These are phyloP conservation scores for Podospora bellae-mahoneyi DNA, from an alignment of 495 filamentous ascomycete species.

Conservation along the genomic window DNA sequence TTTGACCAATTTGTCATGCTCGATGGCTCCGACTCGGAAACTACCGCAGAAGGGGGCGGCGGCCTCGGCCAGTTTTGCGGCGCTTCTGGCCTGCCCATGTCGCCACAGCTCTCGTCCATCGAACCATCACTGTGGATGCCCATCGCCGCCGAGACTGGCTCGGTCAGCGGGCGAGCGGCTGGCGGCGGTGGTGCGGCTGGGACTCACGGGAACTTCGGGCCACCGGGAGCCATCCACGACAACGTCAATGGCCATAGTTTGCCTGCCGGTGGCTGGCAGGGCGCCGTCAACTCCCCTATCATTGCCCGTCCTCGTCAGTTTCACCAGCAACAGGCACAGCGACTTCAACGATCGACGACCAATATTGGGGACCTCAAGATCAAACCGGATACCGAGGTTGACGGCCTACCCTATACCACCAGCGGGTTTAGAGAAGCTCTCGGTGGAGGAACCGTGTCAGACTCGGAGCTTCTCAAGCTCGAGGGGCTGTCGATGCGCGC, in stretches of 20 bases:
- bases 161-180: neutral
- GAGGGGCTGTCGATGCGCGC: constrained; percentile 47
- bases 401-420: constrained; percentile 12
- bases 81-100: constrained; percentile 18
- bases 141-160: neutral
- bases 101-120: constrained; percentile 20
- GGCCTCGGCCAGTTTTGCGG: constrained; percentile 21
- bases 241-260: neutral
- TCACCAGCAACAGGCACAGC: constrained; percentile 8
- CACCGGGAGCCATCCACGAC: neutral
- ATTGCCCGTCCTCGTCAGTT: neutral
- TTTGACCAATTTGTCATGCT: constrained; percentile 49
- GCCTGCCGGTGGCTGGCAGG: constrained; percentile 4
- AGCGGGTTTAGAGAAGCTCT: constrained; percentile 17
- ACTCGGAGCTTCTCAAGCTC: constrained; percentile 46
- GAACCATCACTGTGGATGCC: neutral
- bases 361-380: constrained; percentile 2
- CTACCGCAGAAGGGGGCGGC: constrained; percentile 18
- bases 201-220: neutral
- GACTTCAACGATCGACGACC: constrained; percentile 10
- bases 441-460: constrained; percentile 41
- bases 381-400: constrained; percentile 10
- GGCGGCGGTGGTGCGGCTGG: neutral
- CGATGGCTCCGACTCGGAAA: constrained; percentile 31
- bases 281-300: neutral